Conservation (phyloP, 2,329 filamentous ascomycete species). For the Colletotrichum sp. region DNA sequence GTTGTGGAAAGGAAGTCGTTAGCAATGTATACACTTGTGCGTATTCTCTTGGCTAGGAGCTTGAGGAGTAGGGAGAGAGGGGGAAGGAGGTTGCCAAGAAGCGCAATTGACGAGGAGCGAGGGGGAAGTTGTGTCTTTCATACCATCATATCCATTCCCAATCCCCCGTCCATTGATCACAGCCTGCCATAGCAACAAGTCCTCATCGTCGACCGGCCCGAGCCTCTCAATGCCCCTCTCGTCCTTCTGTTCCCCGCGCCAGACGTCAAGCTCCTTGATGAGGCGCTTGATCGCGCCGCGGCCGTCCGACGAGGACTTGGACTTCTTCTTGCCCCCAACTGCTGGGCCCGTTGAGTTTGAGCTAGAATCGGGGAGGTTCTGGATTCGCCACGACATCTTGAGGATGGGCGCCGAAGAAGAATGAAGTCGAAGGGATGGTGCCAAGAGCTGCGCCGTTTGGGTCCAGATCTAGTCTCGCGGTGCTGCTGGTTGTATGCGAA, state of each 20-base stretch:
- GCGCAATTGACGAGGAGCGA: neutral
- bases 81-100: neutral
- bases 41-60: neutral
- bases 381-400: slow-evolving; percentile 23
- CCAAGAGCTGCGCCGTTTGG: neutral
- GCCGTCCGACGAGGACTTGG: slow-evolving; percentile 40
- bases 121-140: slow-evolving; percentile 20
- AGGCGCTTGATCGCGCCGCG: slow-evolving; percentile 57
- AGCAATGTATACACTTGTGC: neutral
- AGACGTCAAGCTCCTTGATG: slow-evolving; percentile 61
- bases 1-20: neutral
- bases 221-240: slow-evolving; percentile 65
- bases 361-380: slow-evolving; percentile 20
- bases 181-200: slow-evolving; percentile 63
- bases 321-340: slow-evolving; percentile 14
- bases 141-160: slow-evolving; percentile 62
- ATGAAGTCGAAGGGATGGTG: neutral
- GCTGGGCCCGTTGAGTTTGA: slow-evolving; percentile 17
- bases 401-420: neutral
- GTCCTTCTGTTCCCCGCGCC: slow-evolving; percentile 51
- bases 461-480: neutral
- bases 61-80: neutral
- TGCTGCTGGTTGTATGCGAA: neutral
- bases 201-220: slow-evolving; percentile 57
- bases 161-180: slow-evolving; percentile 65